Conservation (phyloP, 805 yeast genomes). For the Clavispora phyllophila region DNA sequence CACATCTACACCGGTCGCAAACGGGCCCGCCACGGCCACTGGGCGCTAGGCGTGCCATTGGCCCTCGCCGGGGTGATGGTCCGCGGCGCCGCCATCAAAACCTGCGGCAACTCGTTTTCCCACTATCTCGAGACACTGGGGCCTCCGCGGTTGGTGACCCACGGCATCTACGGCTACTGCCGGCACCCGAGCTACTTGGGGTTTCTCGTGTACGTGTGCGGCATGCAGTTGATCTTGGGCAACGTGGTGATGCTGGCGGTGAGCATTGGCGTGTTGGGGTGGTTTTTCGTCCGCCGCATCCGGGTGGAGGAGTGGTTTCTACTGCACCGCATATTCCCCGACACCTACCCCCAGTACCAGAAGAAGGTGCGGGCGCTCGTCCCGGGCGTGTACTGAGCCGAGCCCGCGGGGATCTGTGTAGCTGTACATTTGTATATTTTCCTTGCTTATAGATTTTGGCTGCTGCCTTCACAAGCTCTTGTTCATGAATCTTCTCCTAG, state of each 20-base stretch:
- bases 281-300: constrained; percentile 28
- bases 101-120: constrained; percentile 32
- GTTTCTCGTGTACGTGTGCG: constrained; percentile 29
- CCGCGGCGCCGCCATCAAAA: constrained; percentile 25
- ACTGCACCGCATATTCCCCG: constrained; percentile 21
- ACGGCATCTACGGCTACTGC: constrained; percentile 25
- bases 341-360: constrained; percentile 23
- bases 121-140: constrained; percentile 25
- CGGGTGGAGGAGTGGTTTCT: constrained; percentile 32
- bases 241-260: constrained; percentile 18
- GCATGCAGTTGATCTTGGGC: constrained; percentile 24
- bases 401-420: no score
- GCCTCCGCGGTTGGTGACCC: constrained; percentile 21
- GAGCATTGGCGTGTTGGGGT: constrained; percentile 15
- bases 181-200: constrained; percentile 40
- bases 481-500: constrained; percentile 94
- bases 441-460: no score
- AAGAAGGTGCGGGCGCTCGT: constrained; percentile 21
- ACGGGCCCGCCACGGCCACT: constrained; percentile 2
- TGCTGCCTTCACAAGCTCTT: constrained; percentile 69
- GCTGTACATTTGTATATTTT: no score
- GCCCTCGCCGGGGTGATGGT: constrained; percentile 21
- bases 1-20: constrained; percentile 8
- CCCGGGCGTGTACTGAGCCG: constrained; percentile 22
- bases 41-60: constrained; percentile 13